Base-by-base conservation (phyloP, 192 early-diverging fungal species). In the Kickxella alabastrina region DNA sequence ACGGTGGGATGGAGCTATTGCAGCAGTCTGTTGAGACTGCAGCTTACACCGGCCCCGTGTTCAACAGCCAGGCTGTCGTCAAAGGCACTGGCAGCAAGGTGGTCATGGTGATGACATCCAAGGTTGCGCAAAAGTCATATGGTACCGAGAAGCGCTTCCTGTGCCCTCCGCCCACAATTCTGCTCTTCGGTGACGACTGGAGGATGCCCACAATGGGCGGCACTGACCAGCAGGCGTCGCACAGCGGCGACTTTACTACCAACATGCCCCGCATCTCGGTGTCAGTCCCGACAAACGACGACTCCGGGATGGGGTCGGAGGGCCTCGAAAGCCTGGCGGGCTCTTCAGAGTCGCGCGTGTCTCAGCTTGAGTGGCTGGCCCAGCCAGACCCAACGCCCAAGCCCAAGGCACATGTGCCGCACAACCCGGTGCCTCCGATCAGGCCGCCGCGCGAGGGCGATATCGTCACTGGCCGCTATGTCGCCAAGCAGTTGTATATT, bases 101-200 rank as follows among this genome's bases (percentile, higher is more conserved):
- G 10, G 82, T 92, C 9, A 62, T 93, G 50, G 81, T 95, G 15
- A 65, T 91, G 41, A 89, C 89, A 25, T 84, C 87, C 17, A 91
- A 89, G 44, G 92, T 93, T 3, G 92, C 86, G 5, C 93, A 96
- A 78, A 96, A 96, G 52, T 88, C 85, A 3, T 96, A 96, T 55
- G 93, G 92, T 22, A 87, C 84, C 27, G 93, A 96, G 60, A 94
- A 93, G 70, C 80, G 92, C 76, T 93, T 93, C 56, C 55, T 93
- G 21, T 90, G 88, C 41, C 91, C 91, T 17, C 88, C 87, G 21
- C 89, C 88, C 7, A 91, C 88, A 19, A 83, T 90, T 4, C 79
- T 87, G 52, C 73, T 90, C 6, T 69, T 91, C 38, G 90, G 90
- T 32, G 65, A 80, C 35, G 79, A 74, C 48, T 92, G 88, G 91